A percentile compares a stretch with the other conserved stretches of the same genome.
Evolutionary conservation across 2,329 filamentous ascomycete genomes (phyloP).

Genomic region (Fusarium luffae): DNA sequence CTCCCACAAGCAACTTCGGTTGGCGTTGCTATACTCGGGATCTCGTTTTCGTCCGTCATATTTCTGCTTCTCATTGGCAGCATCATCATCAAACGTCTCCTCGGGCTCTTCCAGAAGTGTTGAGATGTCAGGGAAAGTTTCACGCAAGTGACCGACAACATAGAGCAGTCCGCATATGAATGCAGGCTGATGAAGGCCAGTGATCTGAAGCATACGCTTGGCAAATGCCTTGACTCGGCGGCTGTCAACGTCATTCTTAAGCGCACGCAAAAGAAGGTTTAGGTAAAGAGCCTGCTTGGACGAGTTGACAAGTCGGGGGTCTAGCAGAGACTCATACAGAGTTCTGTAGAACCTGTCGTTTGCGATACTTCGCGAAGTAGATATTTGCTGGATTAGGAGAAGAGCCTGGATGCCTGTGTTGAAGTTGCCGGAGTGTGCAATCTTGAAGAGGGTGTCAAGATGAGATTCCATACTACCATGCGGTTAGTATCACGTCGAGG

Average conservation of each 20-base stretch:
- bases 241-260: slow-evolving; percentile 90
- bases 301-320: slow-evolving; percentile 86
- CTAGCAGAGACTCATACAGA: slow-evolving; percentile 92
- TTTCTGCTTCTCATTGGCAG: slow-evolving; percentile 47
- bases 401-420: slow-evolving; percentile 97
- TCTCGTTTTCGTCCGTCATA: slow-evolving; percentile 94
- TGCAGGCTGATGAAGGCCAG: slow-evolving; percentile 88
- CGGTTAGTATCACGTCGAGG: slow-evolving; percentile 22
- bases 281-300: slow-evolving; percentile 97
- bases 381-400: slow-evolving; percentile 93
- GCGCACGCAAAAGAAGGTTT: slow-evolving; percentile 86
- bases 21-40: slow-evolving; percentile 92
- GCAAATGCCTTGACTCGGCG: slow-evolving; percentile 95
- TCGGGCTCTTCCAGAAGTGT: slow-evolving; percentile 85
- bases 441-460: slow-evolving; percentile 91
- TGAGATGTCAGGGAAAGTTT: slow-evolving; percentile 81
- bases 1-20: slow-evolving; percentile 94
- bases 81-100: slow-evolving; percentile 73
- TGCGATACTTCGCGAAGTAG: slow-evolving; percentile 80
- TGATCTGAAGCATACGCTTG: slow-evolving; percentile 89
- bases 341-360: slow-evolving; percentile 95
- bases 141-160: slow-evolving; percentile 82
- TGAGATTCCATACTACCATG: slow-evolving; percentile 78
- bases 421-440: slow-evolving; percentile 98
- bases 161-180: slow-evolving; percentile 96